These are phyloP conservation scores for Rhexocercosporidium sp. DNA, from an alignment of 2,329 filamentous ascomycete genomes.

Conservation along the genomic window DNA sequence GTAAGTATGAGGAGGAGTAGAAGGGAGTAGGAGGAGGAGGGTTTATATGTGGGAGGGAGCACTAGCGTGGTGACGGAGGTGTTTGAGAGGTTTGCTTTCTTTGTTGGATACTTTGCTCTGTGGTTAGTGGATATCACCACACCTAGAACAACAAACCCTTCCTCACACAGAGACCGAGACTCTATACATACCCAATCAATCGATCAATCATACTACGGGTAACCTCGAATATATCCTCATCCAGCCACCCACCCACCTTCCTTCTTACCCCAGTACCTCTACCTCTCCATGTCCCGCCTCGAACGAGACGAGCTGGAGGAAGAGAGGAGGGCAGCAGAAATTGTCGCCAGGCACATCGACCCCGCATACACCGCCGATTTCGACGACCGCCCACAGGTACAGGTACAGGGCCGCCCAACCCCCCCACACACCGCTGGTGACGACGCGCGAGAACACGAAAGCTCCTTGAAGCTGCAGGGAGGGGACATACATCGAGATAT, in stretches of 20 bases:
- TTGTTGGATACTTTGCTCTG: neutral
- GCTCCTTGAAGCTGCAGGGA: slow-evolving; percentile 73
- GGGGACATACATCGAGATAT: slow-evolving; percentile 81
- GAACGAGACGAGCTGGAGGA: slow-evolving; percentile 15
- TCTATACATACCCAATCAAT: neutral
- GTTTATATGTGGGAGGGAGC: no score
- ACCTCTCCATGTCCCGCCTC: slow-evolving; percentile 16
- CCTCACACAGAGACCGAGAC: neutral
- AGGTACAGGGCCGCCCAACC: slow-evolving; percentile 32
- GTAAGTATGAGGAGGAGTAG: no score
- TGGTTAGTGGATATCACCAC: neutral
- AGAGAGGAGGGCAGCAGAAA: slow-evolving; percentile 39
- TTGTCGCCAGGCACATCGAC: slow-evolving; percentile 49
- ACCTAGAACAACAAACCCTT: neutral
- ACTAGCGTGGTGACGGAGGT: no score
- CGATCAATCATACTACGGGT: neutral
- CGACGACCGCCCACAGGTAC: slow-evolving; percentile 39
- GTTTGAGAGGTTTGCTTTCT: no score
- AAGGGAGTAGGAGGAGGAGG: no score
- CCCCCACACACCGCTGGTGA: slow-evolving; percentile 38
- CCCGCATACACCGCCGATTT: slow-evolving; percentile 50
- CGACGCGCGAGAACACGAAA: slow-evolving; percentile 52
- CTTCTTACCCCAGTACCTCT: neutral
- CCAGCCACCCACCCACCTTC: no score
- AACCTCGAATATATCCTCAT: neutral